Percentiles rank a stretch among this genome's conserved stretches.
Evolutionary conservation across 352 stramenopile species (phyloP).

Genomic region (Phytophthora lateralis): DNA sequence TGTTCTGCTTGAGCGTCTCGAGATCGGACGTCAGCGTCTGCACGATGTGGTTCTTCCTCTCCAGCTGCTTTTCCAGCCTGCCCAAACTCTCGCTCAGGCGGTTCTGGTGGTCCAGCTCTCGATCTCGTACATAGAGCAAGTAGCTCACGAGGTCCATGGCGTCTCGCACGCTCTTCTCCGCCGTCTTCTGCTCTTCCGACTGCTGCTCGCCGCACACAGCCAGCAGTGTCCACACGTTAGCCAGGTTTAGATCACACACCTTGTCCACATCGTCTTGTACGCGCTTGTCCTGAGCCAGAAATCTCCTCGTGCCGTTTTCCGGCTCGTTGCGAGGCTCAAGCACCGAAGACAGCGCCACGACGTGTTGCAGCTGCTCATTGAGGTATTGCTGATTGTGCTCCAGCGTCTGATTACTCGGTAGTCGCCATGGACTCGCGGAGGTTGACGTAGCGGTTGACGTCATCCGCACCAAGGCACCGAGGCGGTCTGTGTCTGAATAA

Average conservation of each 20-base stretch:
- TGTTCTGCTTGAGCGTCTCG: constrained; percentile 50
- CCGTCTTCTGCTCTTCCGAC: constrained; percentile 27
- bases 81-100: constrained; percentile 52
- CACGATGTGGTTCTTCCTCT: constrained; percentile 56
- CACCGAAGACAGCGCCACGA: constrained; percentile 38
- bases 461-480: constrained; percentile 5
- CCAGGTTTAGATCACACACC: constrained; percentile 35
- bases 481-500: background rate
- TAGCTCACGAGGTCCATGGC: constrained; percentile 79
- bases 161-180: constrained; percentile 50
- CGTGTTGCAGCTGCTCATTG: constrained; percentile 72
- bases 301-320: constrained; percentile 25
- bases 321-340: constrained; percentile 6
- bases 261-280: constrained; percentile 31
- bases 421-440: constrained; percentile 43
- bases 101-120: constrained; percentile 60
- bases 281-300: constrained; percentile 14
- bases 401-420: constrained; percentile 50
- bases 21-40: constrained; percentile 52
- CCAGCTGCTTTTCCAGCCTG: constrained; percentile 51
- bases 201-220: constrained; percentile 6
- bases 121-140: constrained; percentile 57
- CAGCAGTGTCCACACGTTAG: constrained; percentile 31
- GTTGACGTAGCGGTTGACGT: constrained; percentile 5
- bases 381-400: constrained; percentile 55